These are phyloP conservation scores for Fusarium sp. DNA, from an alignment of 2,329 filamentous ascomycete genomes.

Conservation along the genomic window DNA sequence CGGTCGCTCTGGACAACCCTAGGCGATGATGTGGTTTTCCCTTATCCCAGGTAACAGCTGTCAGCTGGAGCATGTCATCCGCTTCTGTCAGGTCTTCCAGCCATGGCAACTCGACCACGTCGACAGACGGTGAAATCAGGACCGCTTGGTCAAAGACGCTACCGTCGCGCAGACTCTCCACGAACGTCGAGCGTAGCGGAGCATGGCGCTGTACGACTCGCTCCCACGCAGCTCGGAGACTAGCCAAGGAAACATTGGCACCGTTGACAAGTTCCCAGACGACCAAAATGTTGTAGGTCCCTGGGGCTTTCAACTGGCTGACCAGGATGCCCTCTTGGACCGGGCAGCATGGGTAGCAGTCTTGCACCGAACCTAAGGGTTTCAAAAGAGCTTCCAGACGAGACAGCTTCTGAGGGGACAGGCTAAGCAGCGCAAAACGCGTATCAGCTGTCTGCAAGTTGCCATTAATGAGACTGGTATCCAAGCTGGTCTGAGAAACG, in stretches of 20 bases:
- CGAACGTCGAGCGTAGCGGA: constrained; percentile 5
- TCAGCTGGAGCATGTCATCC: neutral
- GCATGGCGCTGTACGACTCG: constrained; percentile 12
- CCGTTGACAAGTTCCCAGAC: neutral
- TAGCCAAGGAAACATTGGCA: neutral
- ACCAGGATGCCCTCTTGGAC: constrained; percentile 21
- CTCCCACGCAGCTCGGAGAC: constrained; percentile 6
- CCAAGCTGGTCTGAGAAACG: neutral
- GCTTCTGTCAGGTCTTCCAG: neutral
- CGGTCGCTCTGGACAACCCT: neutral
- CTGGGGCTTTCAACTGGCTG: constrained; percentile 11
- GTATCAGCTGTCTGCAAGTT: neutral
- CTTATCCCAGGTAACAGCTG: neutral
- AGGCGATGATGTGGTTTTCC: constrained; percentile 6
- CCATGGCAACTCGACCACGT: constrained; percentile 1
- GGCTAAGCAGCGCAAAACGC: neutral
- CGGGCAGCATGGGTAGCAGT: constrained; percentile 16
- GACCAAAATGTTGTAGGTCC: constrained; percentile 12
- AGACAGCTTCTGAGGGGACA: neutral
- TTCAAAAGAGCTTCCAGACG: neutral
- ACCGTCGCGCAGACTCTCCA: constrained; percentile 5
- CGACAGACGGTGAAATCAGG: neutral
- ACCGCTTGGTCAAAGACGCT: constrained; percentile 8
- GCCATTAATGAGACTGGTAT: neutral
- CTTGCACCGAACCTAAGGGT: neutral